Conservation (phyloP, 768 basidiomycete species). For the Kwoniella sp. region DNA sequence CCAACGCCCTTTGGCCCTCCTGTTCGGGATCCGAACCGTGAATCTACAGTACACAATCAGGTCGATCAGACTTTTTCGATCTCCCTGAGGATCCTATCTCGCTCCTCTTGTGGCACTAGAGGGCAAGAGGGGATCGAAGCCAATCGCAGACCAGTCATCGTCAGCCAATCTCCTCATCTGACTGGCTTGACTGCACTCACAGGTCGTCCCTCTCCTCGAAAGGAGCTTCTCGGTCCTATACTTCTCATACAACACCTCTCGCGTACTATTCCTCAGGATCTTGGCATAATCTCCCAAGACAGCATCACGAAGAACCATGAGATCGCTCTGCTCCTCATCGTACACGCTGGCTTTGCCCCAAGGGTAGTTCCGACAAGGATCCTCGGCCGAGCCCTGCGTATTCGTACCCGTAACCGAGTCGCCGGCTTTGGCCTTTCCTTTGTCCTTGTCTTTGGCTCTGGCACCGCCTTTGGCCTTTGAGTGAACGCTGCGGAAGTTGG, state of each 20-base stretch:
- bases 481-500: constrained; percentile 13
- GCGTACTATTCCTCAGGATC: constrained; percentile 79
- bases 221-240: constrained; percentile 46
- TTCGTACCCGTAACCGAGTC: too few species aligned
- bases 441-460: not conserved
- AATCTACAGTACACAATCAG: too few species aligned
- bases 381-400: not conserved
- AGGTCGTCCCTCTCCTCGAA: not conserved
- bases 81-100: not conserved
- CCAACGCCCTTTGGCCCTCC: too few species aligned
- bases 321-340: constrained; percentile 83
- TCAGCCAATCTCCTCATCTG: too few species aligned
- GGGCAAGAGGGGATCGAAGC: too few species aligned
- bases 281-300: constrained; percentile 84
- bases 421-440: not conserved
- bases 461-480: not conserved
- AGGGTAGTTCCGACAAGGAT: constrained; percentile 65
- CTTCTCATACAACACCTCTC: constrained; percentile 67
- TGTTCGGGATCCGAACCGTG: too few species aligned
- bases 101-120: not conserved
- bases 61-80: not conserved
- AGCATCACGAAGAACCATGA: constrained; percentile 77
- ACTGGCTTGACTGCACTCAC: too few species aligned
- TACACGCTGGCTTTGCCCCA: constrained; percentile 90
- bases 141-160: not conserved